Conservation (phyloP, 2,329 filamentous ascomycete species). For the Keithomyces neogunnii region DNA sequence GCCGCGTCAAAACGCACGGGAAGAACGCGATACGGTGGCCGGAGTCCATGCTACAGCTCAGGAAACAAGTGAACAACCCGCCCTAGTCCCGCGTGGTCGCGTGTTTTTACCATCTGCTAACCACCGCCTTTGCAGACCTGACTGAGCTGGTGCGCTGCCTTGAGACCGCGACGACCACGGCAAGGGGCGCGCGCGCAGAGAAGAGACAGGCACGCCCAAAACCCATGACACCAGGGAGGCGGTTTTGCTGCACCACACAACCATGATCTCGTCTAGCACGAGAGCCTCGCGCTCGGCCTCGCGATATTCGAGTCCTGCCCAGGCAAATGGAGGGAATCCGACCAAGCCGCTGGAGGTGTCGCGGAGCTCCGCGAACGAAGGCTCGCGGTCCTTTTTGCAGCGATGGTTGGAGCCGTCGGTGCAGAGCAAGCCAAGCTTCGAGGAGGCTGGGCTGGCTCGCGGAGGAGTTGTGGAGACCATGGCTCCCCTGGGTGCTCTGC, state of each 20-base stretch:
- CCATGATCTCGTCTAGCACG: slow-evolving; percentile 34
- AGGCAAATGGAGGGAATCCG: slow-evolving; percentile 16
- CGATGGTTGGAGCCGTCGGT: slow-evolving; percentile 51
- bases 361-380: slow-evolving; percentile 25
- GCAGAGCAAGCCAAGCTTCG: slow-evolving; percentile 61
- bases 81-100: background rate
- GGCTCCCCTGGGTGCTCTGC: slow-evolving; percentile 69
- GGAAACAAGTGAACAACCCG: slow-evolving; percentile 19
- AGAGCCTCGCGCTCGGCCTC: slow-evolving; percentile 39
- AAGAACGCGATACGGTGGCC: slow-evolving; percentile 23
- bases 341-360: slow-evolving; percentile 28
- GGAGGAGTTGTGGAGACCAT: slow-evolving; percentile 76
- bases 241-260: slow-evolving; percentile 3
- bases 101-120: slow-evolving; percentile 9
- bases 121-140: slow-evolving; percentile 13
- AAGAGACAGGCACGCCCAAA: background rate
- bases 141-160: slow-evolving; percentile 23
- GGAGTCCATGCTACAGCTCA: slow-evolving; percentile 22
- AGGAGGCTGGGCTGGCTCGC: slow-evolving; percentile 66
- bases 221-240: slow-evolving; percentile 3
- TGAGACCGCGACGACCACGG: slow-evolving; percentile 11
- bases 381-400: slow-evolving; percentile 42
- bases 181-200: background rate
- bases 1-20: slow-evolving; percentile 20
- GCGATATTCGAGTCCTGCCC: slow-evolving; percentile 47